Evolutionary conservation across 2,329 filamentous ascomycete genomes (phyloP).

Genomic region (Alternaria infectoria): DNA sequence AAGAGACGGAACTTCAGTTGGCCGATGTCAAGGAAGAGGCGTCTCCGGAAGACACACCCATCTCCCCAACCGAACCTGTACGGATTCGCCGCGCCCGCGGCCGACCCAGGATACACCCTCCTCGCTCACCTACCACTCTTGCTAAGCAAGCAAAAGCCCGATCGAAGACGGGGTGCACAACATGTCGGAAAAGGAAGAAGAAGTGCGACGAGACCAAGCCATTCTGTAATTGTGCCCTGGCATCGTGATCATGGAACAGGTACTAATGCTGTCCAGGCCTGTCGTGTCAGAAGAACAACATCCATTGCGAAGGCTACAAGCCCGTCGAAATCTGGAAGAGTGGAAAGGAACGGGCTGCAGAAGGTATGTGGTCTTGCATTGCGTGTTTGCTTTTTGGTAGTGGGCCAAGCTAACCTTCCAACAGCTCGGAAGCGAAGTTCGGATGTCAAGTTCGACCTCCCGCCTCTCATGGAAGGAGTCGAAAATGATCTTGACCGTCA

Average conservation of each 20-base stretch:
- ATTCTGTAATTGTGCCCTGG: conserved; percentile 42
- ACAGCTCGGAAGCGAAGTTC: conserved; percentile 43
- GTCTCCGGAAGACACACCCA: conserved; percentile 38
- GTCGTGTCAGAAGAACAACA: conserved; percentile 92
- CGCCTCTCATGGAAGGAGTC: conserved; percentile 75
- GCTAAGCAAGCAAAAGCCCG: conserved; percentile 78
- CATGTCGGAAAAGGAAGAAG: conserved; percentile 66
- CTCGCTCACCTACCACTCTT: conserved; percentile 63
- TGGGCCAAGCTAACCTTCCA: conserved; percentile 21
- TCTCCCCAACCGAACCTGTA: conserved; percentile 45
- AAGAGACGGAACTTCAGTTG: conserved; percentile 58
- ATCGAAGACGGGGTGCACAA: conserved; percentile 65
- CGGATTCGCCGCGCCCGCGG: conserved; percentile 63
- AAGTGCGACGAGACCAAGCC: conserved; percentile 62
- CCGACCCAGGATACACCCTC: conserved; percentile 80
- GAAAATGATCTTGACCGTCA: conserved; percentile 80
- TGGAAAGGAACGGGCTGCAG: conserved; percentile 76
- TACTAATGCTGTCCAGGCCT: conserved; percentile 62
- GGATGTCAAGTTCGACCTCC: conserved; percentile 55
- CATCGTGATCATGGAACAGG: background rate
- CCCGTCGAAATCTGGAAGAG: conserved; percentile 88
- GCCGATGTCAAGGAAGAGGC: conserved; percentile 47
- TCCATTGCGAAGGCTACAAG: conserved; percentile 88
- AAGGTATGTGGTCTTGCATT: conserved; percentile 51
- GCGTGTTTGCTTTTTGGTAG: background rate